Percentiles rank a stretch among this genome's conserved stretches.
phyloP scores from a whole-genome alignment of 805 yeast species.

The Yarrowia deformans region DNA sequence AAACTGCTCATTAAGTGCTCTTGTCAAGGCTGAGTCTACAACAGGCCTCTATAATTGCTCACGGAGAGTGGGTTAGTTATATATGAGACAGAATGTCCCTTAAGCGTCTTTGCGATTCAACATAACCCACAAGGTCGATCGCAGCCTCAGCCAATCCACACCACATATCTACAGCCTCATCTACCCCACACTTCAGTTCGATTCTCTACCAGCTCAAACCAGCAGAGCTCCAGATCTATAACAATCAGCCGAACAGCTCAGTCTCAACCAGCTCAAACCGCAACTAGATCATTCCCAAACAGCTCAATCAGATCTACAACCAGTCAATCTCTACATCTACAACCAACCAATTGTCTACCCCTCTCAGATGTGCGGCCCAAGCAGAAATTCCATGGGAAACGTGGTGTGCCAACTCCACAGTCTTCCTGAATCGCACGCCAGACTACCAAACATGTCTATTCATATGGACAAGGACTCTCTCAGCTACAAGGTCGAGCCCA shows the following conservation, averaged over 20 bases:
- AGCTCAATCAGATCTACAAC: no score
- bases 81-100: not conserved
- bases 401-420: constrained; percentile 21
- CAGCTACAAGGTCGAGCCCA: constrained; percentile 24
- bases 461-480: constrained; percentile 18
- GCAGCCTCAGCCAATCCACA: not conserved
- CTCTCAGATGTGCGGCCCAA: constrained; percentile 10
- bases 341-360: not conserved
- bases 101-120: not conserved
- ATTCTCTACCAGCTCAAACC: no score
- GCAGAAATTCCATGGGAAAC: constrained; percentile 10
- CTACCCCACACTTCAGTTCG: not conserved
- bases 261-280: no score
- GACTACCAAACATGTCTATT: constrained; percentile 22
- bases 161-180: not conserved
- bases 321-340: not conserved
- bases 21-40: not conserved
- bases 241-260: no score
- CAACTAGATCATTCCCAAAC: no score
- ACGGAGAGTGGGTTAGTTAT: not conserved
- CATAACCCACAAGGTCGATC: constrained; percentile 28
- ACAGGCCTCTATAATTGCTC: constrained; percentile 18
- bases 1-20: constrained; percentile 19
- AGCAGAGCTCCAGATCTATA: no score
- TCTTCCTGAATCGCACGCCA: not conserved